These are phyloP conservation scores for Plasmodium coatneyi DNA, from an alignment of 169 alveolate genomes.

Conservation along the genomic window DNA sequence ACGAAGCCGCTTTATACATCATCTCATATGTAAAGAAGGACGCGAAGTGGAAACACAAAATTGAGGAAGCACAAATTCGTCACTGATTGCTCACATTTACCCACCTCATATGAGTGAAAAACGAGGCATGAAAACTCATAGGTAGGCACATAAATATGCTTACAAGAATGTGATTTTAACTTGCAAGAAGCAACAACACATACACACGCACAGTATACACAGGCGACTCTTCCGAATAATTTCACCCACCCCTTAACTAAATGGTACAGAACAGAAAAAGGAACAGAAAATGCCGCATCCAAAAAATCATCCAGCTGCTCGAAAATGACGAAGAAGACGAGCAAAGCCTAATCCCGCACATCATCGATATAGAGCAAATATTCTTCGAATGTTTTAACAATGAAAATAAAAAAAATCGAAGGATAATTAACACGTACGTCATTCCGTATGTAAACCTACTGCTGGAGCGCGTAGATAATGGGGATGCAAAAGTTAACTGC, in stretches of 20 bases:
- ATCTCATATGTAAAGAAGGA: background rate
- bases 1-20: background rate
- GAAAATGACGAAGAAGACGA: constrained; percentile 57
- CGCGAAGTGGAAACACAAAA: background rate
- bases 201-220: background rate
- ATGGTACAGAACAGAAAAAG: constrained; percentile 35
- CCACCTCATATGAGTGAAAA: background rate
- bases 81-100: background rate
- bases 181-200: background rate
- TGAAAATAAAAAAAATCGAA: constrained; percentile 25
- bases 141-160: background rate
- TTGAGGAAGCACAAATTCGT: background rate
- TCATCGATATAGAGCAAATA: constrained; percentile 65
- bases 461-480: constrained; percentile 5
- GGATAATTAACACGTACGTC: constrained; percentile 40
- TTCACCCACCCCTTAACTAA: background rate
- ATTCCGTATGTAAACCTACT: constrained; percentile 54
- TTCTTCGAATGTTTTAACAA: constrained; percentile 49
- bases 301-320: constrained; percentile 35
- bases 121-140: no score
- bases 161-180: background rate
- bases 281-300: constrained; percentile 8
- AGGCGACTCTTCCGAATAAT: background rate
- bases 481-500: background rate
- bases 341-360: background rate